Evolutionary conservation across 306 rosid genomes (phyloP), one percentile per base, ranked within the genome.

Genomic region (Rosa persica): DNA sequence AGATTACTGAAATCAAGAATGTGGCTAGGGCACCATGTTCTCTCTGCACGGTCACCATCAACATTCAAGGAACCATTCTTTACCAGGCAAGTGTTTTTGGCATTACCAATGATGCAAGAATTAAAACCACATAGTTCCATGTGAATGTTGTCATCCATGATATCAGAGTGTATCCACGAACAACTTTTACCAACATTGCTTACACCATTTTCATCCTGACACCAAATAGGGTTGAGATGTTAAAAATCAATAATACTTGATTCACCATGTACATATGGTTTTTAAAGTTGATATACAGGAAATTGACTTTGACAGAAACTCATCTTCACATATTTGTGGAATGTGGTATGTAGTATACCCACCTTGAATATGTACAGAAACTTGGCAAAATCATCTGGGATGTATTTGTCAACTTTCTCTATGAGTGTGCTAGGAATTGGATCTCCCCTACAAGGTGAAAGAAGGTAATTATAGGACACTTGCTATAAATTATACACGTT

Each of bases 91-190:
- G 52, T 80, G 79, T 78, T 87, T 81, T 77, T 80, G 25, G 74
- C 62, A 73, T 76, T 78, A 67, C 78, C 91, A 85, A 46, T 74
- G 12, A 76, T 68, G 84, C 77, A 72, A 69, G 89, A 77, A 72
- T 70, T 68, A 80, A 10, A 72, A 23, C 44, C 78, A 67, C 83
- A 82, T 52, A 86, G 85, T 74, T 91, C 88, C 97, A 95, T 88
- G 87, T 87, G 92, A 87, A 95, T 86, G 81, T 95, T 92, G 70
- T 94, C 98, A 64, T 95, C 98, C 98, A 95, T 95, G 81, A 95
- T 78, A 86, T 95, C 98, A 3, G 90, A 77, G 89, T 95, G 98
- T 83, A 91, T 86, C 98, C 97, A 95, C 54, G 93, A 92, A 83
- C 89, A 87, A 52, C 75, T 87, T 79, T 85, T 91, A 82, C 82